phyloP scores from a whole-genome alignment of 345 rosid genomes.

The Citropsis articulata region DNA sequence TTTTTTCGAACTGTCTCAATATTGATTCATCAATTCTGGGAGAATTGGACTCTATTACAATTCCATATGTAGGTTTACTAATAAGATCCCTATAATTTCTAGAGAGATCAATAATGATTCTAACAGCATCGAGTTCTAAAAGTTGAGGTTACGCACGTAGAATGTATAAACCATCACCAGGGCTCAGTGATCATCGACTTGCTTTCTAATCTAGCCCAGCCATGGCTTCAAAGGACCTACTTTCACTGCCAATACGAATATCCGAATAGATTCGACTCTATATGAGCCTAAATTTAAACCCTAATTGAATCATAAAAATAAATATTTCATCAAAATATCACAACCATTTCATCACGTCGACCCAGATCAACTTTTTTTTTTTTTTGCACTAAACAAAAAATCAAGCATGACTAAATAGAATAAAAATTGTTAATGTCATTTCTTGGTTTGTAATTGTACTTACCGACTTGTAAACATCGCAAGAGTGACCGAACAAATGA shows the following conservation, averaged over 20 bases:
- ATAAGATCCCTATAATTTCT: slow-evolving; percentile 79
- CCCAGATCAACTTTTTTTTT: too few species aligned
- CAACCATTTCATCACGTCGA: too few species aligned
- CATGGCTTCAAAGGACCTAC: slow-evolving; percentile 70
- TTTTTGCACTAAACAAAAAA: too few species aligned
- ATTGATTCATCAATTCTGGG: slow-evolving; percentile 56
- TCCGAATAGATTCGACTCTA: slow-evolving; percentile 60
- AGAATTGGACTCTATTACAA: slow-evolving; percentile 60
- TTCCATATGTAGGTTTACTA: slow-evolving; percentile 57
- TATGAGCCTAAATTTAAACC: slow-evolving; percentile 31
- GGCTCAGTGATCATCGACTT: slow-evolving; percentile 85
- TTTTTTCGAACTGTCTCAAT: slow-evolving; percentile 81
- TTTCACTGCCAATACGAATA: slow-evolving; percentile 73
- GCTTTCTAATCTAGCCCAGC: too few species aligned
- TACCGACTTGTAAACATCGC: too few species aligned
- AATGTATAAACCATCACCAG: too few species aligned
- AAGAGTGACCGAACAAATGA: too few species aligned
- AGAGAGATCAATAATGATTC: slow-evolving; percentile 82
- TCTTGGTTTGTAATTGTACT: too few species aligned
- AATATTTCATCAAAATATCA: too few species aligned
- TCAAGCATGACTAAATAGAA: too few species aligned
- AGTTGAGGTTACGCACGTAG: slow-evolving; percentile 94
- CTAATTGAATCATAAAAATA: slow-evolving; percentile 20
- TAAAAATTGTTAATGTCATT: too few species aligned
- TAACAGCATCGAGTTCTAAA: slow-evolving; percentile 79